Evolutionary conservation across 2,329 filamentous ascomycete species (phyloP).

Genomic region (Pseudopyricularia javanii): DNA sequence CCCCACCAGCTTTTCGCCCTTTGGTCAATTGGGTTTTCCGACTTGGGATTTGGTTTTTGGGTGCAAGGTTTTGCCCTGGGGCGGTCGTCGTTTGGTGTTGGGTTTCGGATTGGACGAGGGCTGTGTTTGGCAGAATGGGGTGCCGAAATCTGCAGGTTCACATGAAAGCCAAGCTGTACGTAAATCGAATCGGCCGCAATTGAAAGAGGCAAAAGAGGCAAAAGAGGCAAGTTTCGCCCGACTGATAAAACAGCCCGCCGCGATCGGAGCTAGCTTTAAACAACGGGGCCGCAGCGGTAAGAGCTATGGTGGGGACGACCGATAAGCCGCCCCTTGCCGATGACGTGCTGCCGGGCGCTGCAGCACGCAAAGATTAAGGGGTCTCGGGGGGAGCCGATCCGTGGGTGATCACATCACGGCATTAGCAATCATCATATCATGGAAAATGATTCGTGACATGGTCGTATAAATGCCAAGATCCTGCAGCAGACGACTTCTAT

Average conservation of each 20-base stretch:
- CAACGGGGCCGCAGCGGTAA: not conserved
- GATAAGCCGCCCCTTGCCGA: constrained; percentile 1
- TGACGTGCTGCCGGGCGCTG: not conserved
- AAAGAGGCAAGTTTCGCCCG: not conserved
- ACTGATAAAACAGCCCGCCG: not conserved
- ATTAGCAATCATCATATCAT: not conserved
- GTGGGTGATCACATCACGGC: too few species aligned
- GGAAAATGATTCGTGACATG: too few species aligned
- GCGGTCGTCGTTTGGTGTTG: not conserved
- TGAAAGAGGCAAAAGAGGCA: too few species aligned
- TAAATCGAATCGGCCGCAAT: too few species aligned
- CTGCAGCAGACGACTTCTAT: too few species aligned
- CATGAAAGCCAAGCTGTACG: too few species aligned
- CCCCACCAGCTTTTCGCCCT: too few species aligned
- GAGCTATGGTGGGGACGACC: not conserved
- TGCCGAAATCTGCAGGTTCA: too few species aligned
- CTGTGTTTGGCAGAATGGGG: not conserved
- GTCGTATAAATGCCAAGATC: too few species aligned
- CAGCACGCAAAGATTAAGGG: not conserved
- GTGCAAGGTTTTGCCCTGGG: not conserved
- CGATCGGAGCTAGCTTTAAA: not conserved
- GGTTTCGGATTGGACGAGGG: too few species aligned
- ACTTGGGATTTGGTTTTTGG: not conserved
- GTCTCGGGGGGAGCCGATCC: too few species aligned
- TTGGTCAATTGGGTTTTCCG: not conserved